Percentiles rank a stretch among this genome's conserved stretches.
Conservation (phyloP, 2,329 filamentous ascomycete species). For the Sporothrix mexicana region DNA sequence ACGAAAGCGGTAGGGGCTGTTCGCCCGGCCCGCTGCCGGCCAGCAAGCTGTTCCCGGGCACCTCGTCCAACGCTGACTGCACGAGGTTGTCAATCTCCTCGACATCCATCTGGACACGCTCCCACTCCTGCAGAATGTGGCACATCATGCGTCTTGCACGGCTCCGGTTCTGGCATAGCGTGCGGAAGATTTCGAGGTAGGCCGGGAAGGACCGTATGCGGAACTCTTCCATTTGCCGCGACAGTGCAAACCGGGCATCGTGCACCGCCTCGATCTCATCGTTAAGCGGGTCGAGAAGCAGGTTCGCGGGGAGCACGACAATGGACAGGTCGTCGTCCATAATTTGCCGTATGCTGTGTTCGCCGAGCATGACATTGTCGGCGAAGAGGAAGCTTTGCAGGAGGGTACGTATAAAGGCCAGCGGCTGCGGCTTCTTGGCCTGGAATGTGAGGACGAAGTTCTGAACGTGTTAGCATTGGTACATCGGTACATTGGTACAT, state of each 20-base stretch:
- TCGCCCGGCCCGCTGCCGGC: slow-evolving; percentile 25
- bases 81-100: slow-evolving; percentile 76
- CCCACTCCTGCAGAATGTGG: slow-evolving; percentile 72
- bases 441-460: slow-evolving; percentile 78
- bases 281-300: slow-evolving; percentile 73
- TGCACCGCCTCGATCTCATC: slow-evolving; percentile 76
- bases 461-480: slow-evolving; percentile 49
- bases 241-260: slow-evolving; percentile 75
- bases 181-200: slow-evolving; percentile 83
- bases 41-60: slow-evolving; percentile 47
- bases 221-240: slow-evolving; percentile 74
- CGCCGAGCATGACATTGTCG: slow-evolving; percentile 71
- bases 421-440: slow-evolving; percentile 78
- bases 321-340: slow-evolving; percentile 82
- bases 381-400: slow-evolving; percentile 78
- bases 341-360: slow-evolving; percentile 72
- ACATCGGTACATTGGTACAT: too few species aligned
- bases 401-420: slow-evolving; percentile 81
- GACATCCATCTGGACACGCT: slow-evolving; percentile 72
- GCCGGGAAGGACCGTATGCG: slow-evolving; percentile 67
- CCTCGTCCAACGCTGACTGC: slow-evolving; percentile 65
- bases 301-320: slow-evolving; percentile 73
- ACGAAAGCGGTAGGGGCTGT: slow-evolving; percentile 75
- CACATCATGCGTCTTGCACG: slow-evolving; percentile 87
- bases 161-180: slow-evolving; percentile 87